Percentiles rank a stretch among this genome's conserved stretches.
Conservation (phyloP, 2,329 filamentous ascomycete genomes). For the Thermothelomyces thermophilus region DNA sequence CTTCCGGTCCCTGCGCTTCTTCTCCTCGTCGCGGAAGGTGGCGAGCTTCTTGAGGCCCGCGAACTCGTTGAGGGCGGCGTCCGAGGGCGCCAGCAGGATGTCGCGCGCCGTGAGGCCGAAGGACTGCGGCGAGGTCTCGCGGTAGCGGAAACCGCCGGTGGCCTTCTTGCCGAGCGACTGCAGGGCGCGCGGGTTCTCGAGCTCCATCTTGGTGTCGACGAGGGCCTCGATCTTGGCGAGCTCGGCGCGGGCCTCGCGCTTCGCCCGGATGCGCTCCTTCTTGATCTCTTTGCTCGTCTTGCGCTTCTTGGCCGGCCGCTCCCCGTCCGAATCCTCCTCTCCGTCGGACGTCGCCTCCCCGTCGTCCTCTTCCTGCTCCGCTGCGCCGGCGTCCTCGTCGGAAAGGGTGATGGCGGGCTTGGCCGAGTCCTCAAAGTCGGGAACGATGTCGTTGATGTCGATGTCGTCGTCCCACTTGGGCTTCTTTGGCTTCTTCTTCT, state of each 20-base stretch:
- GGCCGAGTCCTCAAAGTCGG: slow-evolving; percentile 68
- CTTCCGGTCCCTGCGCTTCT: slow-evolving; percentile 86
- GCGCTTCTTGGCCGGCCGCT: slow-evolving; percentile 47
- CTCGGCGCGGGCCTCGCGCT: slow-evolving; percentile 73
- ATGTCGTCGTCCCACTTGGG: slow-evolving; percentile 96
- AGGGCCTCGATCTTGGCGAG: slow-evolving; percentile 78
- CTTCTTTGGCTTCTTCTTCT: slow-evolving; percentile 64
- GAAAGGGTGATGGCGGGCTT: slow-evolving; percentile 50
- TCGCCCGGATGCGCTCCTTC: slow-evolving; percentile 48
- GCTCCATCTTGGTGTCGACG: slow-evolving; percentile 72
- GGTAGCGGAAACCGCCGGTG: slow-evolving; percentile 69
- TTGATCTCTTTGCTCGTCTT: slow-evolving; percentile 56
- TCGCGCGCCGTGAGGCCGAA: slow-evolving; percentile 87
- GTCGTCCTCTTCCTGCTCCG: slow-evolving; percentile 29
- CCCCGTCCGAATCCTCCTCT: slow-evolving; percentile 26
- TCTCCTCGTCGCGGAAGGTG: slow-evolving; percentile 77
- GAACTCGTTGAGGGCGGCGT: slow-evolving; percentile 80
- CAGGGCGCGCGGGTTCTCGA: slow-evolving; percentile 60
- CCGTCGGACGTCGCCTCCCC: slow-evolving; percentile 24
- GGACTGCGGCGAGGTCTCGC: slow-evolving; percentile 82
- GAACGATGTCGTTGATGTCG: slow-evolving; percentile 86
- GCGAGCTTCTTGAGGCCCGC: slow-evolving; percentile 93
- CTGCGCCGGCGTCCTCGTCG: slow-evolving; percentile 43
- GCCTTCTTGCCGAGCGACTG: slow-evolving; percentile 22
- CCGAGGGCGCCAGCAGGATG: slow-evolving; percentile 81